A percentile compares a stretch with the other conserved stretches of the same genome.
phyloP scores from a whole-genome alignment of 1,139 yeast genomes.

The Diutina scorzettiae region DNA sequence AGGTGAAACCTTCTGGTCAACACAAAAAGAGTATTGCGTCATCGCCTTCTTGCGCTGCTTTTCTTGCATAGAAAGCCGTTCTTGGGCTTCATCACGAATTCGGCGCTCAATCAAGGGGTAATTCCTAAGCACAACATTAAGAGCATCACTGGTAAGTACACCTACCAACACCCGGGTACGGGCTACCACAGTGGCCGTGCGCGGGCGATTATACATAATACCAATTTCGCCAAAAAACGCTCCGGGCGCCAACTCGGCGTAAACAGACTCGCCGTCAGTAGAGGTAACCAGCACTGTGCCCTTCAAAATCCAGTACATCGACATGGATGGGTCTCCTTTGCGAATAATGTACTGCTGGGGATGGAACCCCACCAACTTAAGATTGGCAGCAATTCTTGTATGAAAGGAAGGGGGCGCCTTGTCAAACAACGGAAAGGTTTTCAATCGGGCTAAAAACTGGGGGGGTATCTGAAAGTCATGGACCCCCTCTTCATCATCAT shows the following conservation, averaged over 20 bases:
- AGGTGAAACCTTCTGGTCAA: neutral
- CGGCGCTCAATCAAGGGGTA: slow-evolving; percentile 57
- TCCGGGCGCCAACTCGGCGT: slow-evolving; percentile 60
- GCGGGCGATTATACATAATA: slow-evolving; percentile 57
- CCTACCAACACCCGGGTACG: slow-evolving; percentile 54
- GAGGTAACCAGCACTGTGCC: slow-evolving; percentile 67
- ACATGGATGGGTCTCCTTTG: slow-evolving; percentile 61
- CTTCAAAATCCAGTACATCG: slow-evolving; percentile 71
- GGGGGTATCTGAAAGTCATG: neutral
- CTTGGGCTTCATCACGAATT: slow-evolving; percentile 70
- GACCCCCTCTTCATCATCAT: neutral
- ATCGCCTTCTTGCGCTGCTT: slow-evolving; percentile 21
- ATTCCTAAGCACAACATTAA: slow-evolving; percentile 44
- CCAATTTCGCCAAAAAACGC: slow-evolving; percentile 74
- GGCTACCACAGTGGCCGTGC: slow-evolving; percentile 75
- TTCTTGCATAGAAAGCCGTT: slow-evolving; percentile 57
- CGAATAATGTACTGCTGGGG: slow-evolving; percentile 60
- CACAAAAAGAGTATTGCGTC: neutral
- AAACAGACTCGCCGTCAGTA: slow-evolving; percentile 63
- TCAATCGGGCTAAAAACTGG: slow-evolving; percentile 19
- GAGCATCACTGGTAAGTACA: slow-evolving; percentile 52
- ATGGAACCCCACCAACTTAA: slow-evolving; percentile 46
- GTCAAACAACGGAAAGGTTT: slow-evolving; percentile 49
- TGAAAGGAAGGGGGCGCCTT: slow-evolving; percentile 58
- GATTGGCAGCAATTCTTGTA: slow-evolving; percentile 43